Evolutionary conservation across 2,329 filamentous ascomycete genomes (phyloP).

Genomic region (Sarocladium brachiariae): DNA sequence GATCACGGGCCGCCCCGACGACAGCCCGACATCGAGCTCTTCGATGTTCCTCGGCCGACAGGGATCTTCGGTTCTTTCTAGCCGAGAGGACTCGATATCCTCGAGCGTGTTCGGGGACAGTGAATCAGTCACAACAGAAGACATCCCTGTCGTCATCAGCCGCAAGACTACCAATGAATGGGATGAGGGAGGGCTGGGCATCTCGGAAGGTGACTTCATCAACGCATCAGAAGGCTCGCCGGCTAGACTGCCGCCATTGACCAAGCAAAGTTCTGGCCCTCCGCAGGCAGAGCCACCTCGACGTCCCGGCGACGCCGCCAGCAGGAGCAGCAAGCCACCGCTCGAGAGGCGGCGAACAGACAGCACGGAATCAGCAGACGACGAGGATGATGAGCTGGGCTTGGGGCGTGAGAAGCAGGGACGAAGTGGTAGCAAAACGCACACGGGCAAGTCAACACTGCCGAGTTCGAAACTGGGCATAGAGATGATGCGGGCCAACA

Average conservation of each 20-base stretch:
- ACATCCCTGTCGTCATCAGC: slow-evolving; percentile 68
- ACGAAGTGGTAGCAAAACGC: slow-evolving; percentile 28
- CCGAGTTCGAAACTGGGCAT: slow-evolving; percentile 86
- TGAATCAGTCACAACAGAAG: slow-evolving; percentile 71
- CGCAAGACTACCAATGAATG: slow-evolving; percentile 71
- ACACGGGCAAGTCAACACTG: slow-evolving; percentile 44
- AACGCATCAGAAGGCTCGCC: slow-evolving; percentile 25
- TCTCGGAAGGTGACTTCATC: slow-evolving; percentile 54
- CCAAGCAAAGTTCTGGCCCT: slow-evolving; percentile 59
- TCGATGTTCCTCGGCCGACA: slow-evolving; percentile 62
- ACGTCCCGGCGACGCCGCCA: slow-evolving; percentile 66
- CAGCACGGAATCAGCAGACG: slow-evolving; percentile 79
- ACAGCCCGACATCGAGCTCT: slow-evolving; percentile 78
- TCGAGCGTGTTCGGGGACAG: slow-evolving; percentile 84
- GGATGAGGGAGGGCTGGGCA: slow-evolving; percentile 73
- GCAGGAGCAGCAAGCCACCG: slow-evolving; percentile 63
- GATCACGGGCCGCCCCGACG: slow-evolving; percentile 57
- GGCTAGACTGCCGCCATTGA: slow-evolving; percentile 42
- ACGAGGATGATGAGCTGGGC: slow-evolving; percentile 88
- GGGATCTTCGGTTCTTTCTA: slow-evolving; percentile 74
- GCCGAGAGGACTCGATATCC: slow-evolving; percentile 80
- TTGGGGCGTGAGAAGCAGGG: slow-evolving; percentile 29
- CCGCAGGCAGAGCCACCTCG: slow-evolving; percentile 46
- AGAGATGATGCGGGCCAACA: slow-evolving; percentile 97
- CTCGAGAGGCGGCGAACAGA: slow-evolving; percentile 64